Evolutionary conservation across 257 asterid species (phyloP), one percentile per base, ranked within the genome.

Genomic region (Prunella vulgaris): DNA sequence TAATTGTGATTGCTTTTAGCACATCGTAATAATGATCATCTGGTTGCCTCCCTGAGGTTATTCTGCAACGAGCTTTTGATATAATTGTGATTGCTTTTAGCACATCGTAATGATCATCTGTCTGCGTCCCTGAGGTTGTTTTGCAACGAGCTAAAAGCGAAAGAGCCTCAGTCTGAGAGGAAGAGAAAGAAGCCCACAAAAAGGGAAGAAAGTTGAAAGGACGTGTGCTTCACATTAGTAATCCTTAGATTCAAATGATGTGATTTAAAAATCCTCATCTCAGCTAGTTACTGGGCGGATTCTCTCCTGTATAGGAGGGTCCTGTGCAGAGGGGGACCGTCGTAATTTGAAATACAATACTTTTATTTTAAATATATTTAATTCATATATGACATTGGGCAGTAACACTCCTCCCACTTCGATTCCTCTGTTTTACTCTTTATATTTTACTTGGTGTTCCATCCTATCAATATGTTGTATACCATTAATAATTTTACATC

Each of bases 81-180:
- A n/a, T n/a, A n/a, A n/a, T n/a, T n/a, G n/a, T 68, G 53, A 69
- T 18, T 68, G 58, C 65, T 72, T 75, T 65, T 86, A 88, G 97
- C 93, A 2, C 99, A 94, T 78, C 86, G 97, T n/a, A 94, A 91
- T 63, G 85, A 82, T 65, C 87, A 94, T 73, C 81, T 94, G 54
- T 82, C 96, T 61, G 78, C 83, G 60, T 75, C 86, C 24, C 76
- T 94, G 83, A 94, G 95, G 78, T 83, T 91, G 67, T 81, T 84
- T 68, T 48, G 88, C 79, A 84, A 84, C 61, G 85, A 84, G 52
- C 69, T 94, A 27, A 94, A 93, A 84, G 77, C 87, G n/a, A 88
- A 84, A 76, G 96, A 84, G 69, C 96, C 90, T 66, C 86, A 73
- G 51, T 75, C 84, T 3, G 97, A 91, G 30, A 88, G 86, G 82